Conservation (phyloP, 257 asterid species). For the Nicotiana otophora region DNA sequence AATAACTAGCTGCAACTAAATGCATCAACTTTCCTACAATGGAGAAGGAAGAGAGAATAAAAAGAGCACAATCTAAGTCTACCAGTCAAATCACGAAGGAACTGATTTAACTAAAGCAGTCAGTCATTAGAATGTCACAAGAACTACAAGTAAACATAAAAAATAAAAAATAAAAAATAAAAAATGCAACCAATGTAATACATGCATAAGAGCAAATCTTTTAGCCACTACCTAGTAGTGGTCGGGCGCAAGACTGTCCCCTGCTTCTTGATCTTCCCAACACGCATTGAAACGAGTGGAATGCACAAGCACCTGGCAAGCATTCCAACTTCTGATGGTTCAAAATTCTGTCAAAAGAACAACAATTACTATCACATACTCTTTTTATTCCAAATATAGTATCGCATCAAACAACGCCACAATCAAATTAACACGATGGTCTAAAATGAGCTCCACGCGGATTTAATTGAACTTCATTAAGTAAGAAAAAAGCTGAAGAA, state of each 20-base stretch:
- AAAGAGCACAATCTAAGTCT: not conserved
- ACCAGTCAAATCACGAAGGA: not conserved
- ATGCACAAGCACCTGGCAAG: slow-evolving; percentile 85
- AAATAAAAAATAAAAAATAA: not conserved
- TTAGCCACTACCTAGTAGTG: slow-evolving; percentile 53
- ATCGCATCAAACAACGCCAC: not conserved
- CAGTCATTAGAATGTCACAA: not conserved
- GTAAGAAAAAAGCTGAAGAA: too few relatives aligned
- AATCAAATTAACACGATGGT: not conserved
- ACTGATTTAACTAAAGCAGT: not conserved
- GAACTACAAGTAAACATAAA: not conserved
- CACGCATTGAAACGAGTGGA: slow-evolving; percentile 88
- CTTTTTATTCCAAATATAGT: not conserved
- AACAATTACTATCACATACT: not conserved
- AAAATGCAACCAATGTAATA: not conserved
- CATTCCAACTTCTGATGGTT: slow-evolving; percentile 85
- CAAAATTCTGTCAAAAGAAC: slow-evolving; percentile 53
- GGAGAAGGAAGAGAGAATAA: not conserved
- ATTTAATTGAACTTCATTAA: not conserved
- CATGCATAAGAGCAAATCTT: not conserved
- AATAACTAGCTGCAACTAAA: not conserved
- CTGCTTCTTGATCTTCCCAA: slow-evolving; percentile 74
- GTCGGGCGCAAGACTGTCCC: slow-evolving; percentile 72
- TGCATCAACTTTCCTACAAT: not conserved
- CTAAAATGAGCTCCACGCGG: not conserved